Evolutionary conservation across 2,329 filamentous ascomycete genomes (phyloP).

Genomic region (Arthrobotrys pseudoclavata): DNA sequence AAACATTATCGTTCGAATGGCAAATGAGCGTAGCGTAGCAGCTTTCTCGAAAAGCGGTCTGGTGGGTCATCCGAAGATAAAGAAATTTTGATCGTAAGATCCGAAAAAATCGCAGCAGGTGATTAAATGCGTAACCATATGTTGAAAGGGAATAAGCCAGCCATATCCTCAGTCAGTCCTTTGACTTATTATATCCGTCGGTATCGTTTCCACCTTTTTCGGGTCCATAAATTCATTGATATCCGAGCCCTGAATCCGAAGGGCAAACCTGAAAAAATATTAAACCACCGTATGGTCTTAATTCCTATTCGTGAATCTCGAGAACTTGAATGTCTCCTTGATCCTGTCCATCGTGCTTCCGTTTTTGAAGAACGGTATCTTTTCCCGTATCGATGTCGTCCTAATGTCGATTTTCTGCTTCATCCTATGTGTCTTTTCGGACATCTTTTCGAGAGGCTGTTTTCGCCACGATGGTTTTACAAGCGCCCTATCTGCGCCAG

Average conservation of each 20-base stretch:
- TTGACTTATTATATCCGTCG: slow-evolving; percentile 36
- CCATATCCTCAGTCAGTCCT: slow-evolving; percentile 16
- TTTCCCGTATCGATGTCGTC: slow-evolving; percentile 54
- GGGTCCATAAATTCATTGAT: slow-evolving; percentile 38
- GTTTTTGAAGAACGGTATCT: slow-evolving; percentile 56
- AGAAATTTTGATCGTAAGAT: slow-evolving; percentile 23
- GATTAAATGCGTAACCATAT: slow-evolving; percentile 33
- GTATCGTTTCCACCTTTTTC: slow-evolving; percentile 43
- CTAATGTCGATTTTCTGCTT: slow-evolving; percentile 52
- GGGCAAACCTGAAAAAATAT: slow-evolving; percentile 14
- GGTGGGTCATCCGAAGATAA: slow-evolving; percentile 41
- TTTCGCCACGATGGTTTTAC: slow-evolving; percentile 55
- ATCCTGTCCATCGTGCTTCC: slow-evolving; percentile 59
- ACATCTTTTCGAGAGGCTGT: slow-evolving; percentile 53
- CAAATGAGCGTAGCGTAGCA: slow-evolving; percentile 50
- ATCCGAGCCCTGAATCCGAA: slow-evolving; percentile 26
- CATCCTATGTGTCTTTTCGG: slow-evolving; percentile 53
- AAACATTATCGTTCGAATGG: slow-evolving; percentile 35
- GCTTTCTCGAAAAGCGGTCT: slow-evolving; percentile 59
- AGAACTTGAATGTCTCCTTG: slow-evolving; percentile 59
- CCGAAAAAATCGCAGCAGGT: slow-evolving; percentile 30
- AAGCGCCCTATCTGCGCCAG: slow-evolving; percentile 25
- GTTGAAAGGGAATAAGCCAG: slow-evolving; percentile 18
- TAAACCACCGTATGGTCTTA: slow-evolving; percentile 11
- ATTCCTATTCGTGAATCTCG: slow-evolving; percentile 48